A percentile compares a stretch with the other conserved stretches of the same genome.
phyloP scores from a whole-genome alignment of 805 yeast species.

The Wickerhamomyces rabaulensis region DNA sequence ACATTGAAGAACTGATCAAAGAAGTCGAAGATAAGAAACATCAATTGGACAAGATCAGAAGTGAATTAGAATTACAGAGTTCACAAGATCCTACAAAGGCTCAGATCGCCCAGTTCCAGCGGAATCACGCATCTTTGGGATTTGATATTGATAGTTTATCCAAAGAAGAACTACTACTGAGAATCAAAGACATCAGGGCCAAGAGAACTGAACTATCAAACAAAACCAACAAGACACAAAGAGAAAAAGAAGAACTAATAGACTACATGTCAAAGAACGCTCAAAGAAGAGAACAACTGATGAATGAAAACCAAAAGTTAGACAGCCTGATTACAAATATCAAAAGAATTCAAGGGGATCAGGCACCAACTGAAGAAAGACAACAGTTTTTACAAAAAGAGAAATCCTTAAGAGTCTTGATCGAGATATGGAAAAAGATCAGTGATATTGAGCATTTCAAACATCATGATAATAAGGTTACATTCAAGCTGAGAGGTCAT shows the following conservation, averaged over 20 bases:
- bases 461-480: constrained; percentile 1
- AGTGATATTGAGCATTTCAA: constrained; percentile 6
- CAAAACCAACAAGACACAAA: neutral
- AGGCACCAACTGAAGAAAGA: constrained; percentile 2
- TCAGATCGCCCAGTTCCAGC: neutral
- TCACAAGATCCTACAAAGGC: neutral
- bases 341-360: constrained; percentile 4
- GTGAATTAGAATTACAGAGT: neutral
- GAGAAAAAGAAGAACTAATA: neutral
- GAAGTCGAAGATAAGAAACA: neutral
- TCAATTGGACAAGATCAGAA: neutral
- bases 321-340: constrained; percentile 3
- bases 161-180: neutral
- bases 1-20: constrained; percentile 9
- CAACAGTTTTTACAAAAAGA: constrained; percentile 9
- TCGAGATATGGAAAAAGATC: constrained; percentile 8
- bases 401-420: constrained; percentile 8
- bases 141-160: constrained; percentile 2
- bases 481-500: constrained; percentile 4
- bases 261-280: constrained; percentile 1
- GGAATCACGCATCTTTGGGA: neutral
- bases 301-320: constrained; percentile 4
- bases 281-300: neutral
- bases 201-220: constrained; percentile 3
- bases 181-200: neutral